Conservation (phyloP, 2,329 filamentous ascomycete species). For the Cytospora leucostoma region DNA sequence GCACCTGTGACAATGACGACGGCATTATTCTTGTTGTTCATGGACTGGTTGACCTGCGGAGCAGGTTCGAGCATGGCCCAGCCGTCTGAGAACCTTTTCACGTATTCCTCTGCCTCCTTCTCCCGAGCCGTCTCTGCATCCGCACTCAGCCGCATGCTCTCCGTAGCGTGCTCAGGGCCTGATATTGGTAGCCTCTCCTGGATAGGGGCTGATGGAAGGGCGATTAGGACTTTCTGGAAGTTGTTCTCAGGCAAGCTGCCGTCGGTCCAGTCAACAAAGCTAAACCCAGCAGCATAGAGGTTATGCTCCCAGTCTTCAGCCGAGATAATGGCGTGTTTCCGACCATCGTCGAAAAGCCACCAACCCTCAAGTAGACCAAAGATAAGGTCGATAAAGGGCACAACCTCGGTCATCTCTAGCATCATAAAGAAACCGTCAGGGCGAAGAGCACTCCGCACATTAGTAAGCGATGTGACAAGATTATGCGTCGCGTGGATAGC, state of each 20-base stretch:
- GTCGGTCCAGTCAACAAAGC: slow-evolving; percentile 37
- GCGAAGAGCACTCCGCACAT: slow-evolving; percentile 34
- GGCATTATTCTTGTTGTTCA: neutral
- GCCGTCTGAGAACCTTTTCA: slow-evolving; percentile 1
- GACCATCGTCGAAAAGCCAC: slow-evolving; percentile 41
- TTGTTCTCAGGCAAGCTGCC: slow-evolving; percentile 20
- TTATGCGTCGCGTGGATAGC: slow-evolving; percentile 39
- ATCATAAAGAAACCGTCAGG: slow-evolving; percentile 39
- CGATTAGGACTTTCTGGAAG: slow-evolving; percentile 11
- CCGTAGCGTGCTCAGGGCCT: neutral
- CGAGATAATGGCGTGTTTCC: slow-evolving; percentile 30
- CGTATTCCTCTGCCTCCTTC: slow-evolving; percentile 3
- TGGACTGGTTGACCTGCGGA: neutral
- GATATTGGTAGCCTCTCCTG: neutral
- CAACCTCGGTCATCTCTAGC: slow-evolving; percentile 36
- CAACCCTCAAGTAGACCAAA: slow-evolving; percentile 43
- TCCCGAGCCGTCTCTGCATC: neutral
- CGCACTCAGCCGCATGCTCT: too few species aligned
- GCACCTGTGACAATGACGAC: slow-evolving; percentile 43
- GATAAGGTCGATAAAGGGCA: slow-evolving; percentile 38
- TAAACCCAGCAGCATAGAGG: slow-evolving; percentile 34
- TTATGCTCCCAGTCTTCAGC: slow-evolving; percentile 32
- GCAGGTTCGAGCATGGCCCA: neutral
- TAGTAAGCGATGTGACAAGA: slow-evolving; percentile 29
- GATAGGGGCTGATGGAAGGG: neutral